phyloP scores from a whole-genome alignment of 208 protist genomes.

The Leishmania tropica region DNA sequence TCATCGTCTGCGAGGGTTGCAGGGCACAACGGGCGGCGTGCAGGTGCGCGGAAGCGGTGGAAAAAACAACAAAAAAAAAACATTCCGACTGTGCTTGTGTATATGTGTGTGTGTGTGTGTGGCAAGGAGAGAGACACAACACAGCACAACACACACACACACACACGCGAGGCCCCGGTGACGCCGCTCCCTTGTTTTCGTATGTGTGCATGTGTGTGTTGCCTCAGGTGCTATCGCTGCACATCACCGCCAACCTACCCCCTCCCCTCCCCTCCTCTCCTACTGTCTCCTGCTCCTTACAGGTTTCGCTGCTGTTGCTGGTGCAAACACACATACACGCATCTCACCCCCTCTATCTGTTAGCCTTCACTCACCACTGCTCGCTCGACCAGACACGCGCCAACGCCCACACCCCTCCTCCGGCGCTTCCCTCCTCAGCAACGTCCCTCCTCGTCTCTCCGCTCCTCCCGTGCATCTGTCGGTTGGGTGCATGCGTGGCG shows the following conservation, averaged over 20 bases:
- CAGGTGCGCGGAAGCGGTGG: background rate
- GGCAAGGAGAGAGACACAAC: too few species aligned
- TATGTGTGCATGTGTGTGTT: background rate
- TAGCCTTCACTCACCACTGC: background rate
- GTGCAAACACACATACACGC: background rate
- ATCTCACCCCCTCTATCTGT: background rate
- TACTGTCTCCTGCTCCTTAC: background rate
- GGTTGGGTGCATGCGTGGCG: background rate
- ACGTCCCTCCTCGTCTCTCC: background rate
- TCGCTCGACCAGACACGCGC: background rate
- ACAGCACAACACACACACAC: too few species aligned
- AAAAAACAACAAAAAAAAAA: background rate
- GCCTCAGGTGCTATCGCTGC: background rate
- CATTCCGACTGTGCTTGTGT: too few species aligned
- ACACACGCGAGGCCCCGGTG: too few species aligned
- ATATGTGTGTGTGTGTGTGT: too few species aligned
- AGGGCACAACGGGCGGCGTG: background rate
- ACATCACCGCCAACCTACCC: background rate
- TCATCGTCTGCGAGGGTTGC: background rate
- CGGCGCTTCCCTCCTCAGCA: background rate
- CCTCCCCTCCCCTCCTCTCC: background rate
- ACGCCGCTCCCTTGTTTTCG: too few species aligned
- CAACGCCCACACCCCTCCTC: background rate
- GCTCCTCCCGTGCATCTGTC: background rate
- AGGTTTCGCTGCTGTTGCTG: background rate